Conservation (phyloP, 768 basidiomycete species). For the Pleurotus tuber-regium region DNA sequence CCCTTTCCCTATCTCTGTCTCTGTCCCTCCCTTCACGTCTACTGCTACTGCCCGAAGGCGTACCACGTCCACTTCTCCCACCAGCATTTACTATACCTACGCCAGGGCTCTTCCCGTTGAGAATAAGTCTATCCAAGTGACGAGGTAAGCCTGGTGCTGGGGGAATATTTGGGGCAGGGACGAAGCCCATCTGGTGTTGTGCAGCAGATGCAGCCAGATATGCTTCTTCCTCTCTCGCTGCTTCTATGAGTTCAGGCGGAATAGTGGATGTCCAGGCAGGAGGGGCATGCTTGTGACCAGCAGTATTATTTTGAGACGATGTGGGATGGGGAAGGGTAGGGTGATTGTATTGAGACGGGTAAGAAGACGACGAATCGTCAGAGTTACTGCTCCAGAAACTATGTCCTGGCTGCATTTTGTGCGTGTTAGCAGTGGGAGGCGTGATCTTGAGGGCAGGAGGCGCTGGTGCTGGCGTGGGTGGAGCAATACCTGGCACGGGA, state of each 20-base stretch:
- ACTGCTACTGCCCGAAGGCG: constrained; percentile 2
- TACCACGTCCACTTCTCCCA: constrained; percentile 19
- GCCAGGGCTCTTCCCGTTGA: constrained; percentile 54
- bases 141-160: constrained; percentile 86
- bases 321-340: constrained; percentile 6
- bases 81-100: constrained; percentile 19
- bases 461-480: constrained; percentile 4
- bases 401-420: constrained; percentile 29
- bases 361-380: constrained; percentile 22
- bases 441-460: constrained; percentile 25
- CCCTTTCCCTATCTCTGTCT: constrained; percentile 20
- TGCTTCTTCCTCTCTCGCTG: constrained; percentile 81
- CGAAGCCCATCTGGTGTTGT: constrained; percentile 26
- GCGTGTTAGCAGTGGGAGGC: constrained; percentile 24
- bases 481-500: neutral
- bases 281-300: constrained; percentile 20
- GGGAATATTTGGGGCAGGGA: constrained; percentile 77
- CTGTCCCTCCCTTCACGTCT: constrained; percentile 17
- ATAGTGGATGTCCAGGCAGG: constrained; percentile 75
- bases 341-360: constrained; percentile 12
- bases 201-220: constrained; percentile 53
- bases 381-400: constrained; percentile 35
- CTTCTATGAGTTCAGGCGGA: constrained; percentile 74
- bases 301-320: constrained; percentile 10
- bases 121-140: constrained; percentile 90